Conservation (phyloP, 306 rosid genomes). For the Quercus suber region DNA sequence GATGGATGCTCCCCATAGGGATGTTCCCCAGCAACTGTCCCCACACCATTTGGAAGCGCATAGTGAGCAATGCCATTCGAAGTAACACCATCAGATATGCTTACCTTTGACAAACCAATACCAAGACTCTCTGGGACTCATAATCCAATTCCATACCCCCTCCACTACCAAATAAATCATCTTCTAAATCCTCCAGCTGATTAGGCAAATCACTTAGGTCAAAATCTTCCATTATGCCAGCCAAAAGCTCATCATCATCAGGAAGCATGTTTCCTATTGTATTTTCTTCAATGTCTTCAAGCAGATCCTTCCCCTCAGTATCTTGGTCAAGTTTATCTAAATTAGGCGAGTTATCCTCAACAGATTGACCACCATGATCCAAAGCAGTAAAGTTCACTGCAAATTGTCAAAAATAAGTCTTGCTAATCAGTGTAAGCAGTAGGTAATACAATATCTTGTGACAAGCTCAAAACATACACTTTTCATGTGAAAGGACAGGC, state of each 20-base stretch:
- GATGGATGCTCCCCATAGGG: constrained; percentile 98
- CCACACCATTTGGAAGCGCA: constrained; percentile 72
- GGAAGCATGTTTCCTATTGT: constrained; percentile 70
- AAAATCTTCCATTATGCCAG: constrained; percentile 82
- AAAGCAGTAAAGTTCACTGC: constrained; percentile 66
- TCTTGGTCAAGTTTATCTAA: constrained; percentile 39
- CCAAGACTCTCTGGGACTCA: constrained; percentile 62
- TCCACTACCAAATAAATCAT: constrained; percentile 81
- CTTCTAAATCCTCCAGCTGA: constrained; percentile 85
- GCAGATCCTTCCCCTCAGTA: constrained; percentile 45
- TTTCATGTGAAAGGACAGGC: constrained; percentile 79
- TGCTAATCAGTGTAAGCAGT: constrained; percentile 17
- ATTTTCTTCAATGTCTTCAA: constrained; percentile 46
- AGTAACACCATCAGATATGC: constrained; percentile 51
- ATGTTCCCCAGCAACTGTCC: constrained; percentile 91
- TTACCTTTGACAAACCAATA: constrained; percentile 57
- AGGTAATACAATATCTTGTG: neutral
- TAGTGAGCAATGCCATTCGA: constrained; percentile 55
- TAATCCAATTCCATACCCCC: constrained; percentile 90
- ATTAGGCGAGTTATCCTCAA: constrained; percentile 48
- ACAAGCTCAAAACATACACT: constrained; percentile 47
- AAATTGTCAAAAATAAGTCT: constrained; percentile 13
- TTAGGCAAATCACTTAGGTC: constrained; percentile 81
- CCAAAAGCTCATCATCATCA: constrained; percentile 81
- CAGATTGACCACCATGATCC: constrained; percentile 40